phyloP scores from a whole-genome alignment of 75 land plant species.

The Sequoia sempervirens region DNA sequence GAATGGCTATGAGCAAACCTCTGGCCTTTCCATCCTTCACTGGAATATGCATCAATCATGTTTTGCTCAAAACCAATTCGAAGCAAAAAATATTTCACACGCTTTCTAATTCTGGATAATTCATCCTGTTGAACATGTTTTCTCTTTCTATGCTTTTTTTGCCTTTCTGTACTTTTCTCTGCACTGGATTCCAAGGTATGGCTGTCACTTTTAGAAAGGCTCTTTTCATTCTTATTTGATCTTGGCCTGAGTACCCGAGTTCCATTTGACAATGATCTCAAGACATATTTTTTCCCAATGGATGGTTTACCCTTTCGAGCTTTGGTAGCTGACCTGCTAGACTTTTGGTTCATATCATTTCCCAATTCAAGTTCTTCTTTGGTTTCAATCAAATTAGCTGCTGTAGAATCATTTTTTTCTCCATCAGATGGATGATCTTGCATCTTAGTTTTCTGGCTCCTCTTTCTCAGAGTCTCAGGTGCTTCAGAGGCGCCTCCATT shows the following conservation, averaged over 20 bases:
- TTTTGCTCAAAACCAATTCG: constrained; percentile 52
- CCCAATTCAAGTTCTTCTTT: background rate
- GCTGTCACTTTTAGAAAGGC: background rate
- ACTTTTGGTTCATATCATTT: background rate
- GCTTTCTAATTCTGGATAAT: constrained; percentile 36
- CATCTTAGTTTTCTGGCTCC: background rate
- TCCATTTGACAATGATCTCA: constrained; percentile 7
- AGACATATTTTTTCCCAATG: background rate
- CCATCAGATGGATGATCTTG: background rate
- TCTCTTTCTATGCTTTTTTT: background rate
- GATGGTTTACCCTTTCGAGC: background rate
- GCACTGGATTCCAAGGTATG: background rate
- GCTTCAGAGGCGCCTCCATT: background rate
- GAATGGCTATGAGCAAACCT: constrained; percentile 29
- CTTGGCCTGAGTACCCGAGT: background rate
- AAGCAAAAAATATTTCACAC: constrained; percentile 39
- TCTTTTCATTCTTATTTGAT: background rate
- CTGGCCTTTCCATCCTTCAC: constrained; percentile 69
- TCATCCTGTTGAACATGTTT: constrained; percentile 26
- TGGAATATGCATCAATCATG: constrained; percentile 65
- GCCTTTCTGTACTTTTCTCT: constrained; percentile 2
- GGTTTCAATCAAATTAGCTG: background rate
- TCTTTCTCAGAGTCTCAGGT: background rate
- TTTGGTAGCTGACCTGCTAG: constrained; percentile 5
- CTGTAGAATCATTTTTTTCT: background rate